Conservation (phyloP, 371 early-diverging fungal genomes). For the Mucor piriformis region DNA sequence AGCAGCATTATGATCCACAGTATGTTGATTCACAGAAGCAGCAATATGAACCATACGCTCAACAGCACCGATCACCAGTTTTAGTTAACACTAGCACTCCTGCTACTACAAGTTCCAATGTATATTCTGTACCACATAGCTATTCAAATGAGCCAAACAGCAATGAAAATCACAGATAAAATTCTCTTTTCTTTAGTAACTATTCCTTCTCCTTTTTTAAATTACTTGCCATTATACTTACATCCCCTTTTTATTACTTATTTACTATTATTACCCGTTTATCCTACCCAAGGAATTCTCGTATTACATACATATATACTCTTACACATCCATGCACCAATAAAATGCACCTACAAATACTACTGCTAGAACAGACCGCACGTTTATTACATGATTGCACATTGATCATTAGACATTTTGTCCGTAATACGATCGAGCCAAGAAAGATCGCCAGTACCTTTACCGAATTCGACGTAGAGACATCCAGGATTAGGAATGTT, state of each 20-base stretch:
- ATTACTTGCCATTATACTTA: neutral
- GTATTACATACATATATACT: neutral
- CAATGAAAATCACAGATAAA: neutral
- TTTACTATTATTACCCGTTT: neutral
- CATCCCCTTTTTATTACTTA: neutral
- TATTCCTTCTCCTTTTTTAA: neutral
- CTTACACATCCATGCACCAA: neutral
- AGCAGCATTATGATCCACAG: slow-evolving; percentile 15
- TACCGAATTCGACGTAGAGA: slow-evolving; percentile 59
- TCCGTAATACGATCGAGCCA: slow-evolving; percentile 47
- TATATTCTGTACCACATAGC: slow-evolving; percentile 20
- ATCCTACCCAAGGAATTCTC: neutral
- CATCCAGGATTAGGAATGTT: slow-evolving; percentile 67
- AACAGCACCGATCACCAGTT: slow-evolving; percentile 2
- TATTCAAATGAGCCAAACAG: slow-evolving; percentile 9
- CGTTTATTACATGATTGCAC: slow-evolving; percentile 43
- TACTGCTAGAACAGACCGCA: neutral
- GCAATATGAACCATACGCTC: slow-evolving; percentile 19
- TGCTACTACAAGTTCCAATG: slow-evolving; percentile 4
- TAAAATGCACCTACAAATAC: neutral
- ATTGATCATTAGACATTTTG: slow-evolving; percentile 31
- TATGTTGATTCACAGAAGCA: slow-evolving; percentile 1
- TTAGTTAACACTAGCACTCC: neutral
- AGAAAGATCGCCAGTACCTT: slow-evolving; percentile 49
- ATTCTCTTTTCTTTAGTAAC: slow-evolving; percentile 2